A percentile compares a stretch with the other conserved stretches of the same genome.
phyloP scores from a whole-genome alignment of 2,329 filamentous ascomycete genomes.

The Sclerotiophoma versabilis region DNA sequence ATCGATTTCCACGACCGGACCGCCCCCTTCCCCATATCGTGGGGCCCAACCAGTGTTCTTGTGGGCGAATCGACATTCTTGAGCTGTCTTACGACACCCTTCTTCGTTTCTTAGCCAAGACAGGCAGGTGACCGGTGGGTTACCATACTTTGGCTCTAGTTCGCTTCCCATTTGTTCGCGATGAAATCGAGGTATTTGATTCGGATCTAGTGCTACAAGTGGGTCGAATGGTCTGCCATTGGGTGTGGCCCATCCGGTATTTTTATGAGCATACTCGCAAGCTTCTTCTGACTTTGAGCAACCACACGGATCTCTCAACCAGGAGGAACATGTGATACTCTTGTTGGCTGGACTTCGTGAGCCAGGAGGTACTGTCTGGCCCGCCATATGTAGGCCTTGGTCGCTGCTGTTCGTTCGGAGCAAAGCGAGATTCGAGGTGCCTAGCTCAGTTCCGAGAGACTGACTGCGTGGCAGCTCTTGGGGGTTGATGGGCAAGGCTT shows the following conservation, averaged over 20 bases:
- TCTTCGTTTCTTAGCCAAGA: conserved; percentile 27
- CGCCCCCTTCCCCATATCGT: too few relatives aligned
- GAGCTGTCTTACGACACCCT: conserved; percentile 9
- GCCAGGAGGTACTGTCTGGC: background rate
- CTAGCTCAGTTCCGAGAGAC: background rate
- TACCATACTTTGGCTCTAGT: background rate
- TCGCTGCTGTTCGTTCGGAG: too few relatives aligned
- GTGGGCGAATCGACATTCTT: conserved; percentile 17
- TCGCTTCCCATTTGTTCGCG: too few relatives aligned
- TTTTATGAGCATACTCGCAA: conserved; percentile 18
- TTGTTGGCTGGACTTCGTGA: conserved; percentile 1
- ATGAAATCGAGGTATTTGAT: background rate
- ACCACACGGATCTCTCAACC: conserved; percentile 13
- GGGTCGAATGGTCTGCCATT: background rate
- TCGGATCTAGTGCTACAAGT: background rate
- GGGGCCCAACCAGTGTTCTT: conserved; percentile 10
- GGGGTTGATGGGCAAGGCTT: background rate
- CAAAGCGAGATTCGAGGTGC: too few relatives aligned
- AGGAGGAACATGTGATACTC: conserved; percentile 19
- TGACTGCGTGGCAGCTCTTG: background rate
- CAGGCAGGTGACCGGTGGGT: conserved; percentile 23
- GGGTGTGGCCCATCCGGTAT: conserved; percentile 15
- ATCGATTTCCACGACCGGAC: too few relatives aligned
- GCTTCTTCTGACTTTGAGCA: conserved; percentile 16
- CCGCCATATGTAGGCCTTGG: background rate